Evolutionary conservation across 208 protist species (phyloP).

Genomic region (Phytomonas serpens): DNA sequence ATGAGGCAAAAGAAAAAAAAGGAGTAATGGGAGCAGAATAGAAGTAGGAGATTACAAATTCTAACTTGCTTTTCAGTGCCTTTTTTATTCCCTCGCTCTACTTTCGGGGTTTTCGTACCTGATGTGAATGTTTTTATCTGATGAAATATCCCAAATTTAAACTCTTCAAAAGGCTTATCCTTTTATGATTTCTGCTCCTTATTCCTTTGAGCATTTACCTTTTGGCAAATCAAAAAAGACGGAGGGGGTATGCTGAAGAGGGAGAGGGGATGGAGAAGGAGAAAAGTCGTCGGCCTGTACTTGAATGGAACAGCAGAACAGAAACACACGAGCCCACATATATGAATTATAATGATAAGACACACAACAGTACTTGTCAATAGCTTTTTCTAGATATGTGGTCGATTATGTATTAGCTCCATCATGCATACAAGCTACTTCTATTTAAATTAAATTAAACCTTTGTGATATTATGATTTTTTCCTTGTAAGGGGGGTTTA

Average conservation of each 20-base stretch:
- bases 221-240: not conserved
- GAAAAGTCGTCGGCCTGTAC: not conserved
- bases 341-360: not conserved
- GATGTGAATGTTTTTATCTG: not conserved
- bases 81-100: not conserved
- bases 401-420: not conserved
- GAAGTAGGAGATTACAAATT: not conserved
- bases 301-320: not conserved
- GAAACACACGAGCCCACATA: not conserved
- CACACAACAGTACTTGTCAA: not conserved
- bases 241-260: not conserved
- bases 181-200: not conserved
- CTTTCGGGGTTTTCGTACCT: not conserved
- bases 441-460: conserved; percentile 4
- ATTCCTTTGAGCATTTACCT: not conserved
- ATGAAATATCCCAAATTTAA: not conserved
- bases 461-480: not conserved
- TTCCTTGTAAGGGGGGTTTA: not conserved
- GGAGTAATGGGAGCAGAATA: not conserved
- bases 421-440: not conserved
- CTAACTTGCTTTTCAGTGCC: conserved; percentile 7
- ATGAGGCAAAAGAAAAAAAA: not conserved
- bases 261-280: not conserved
- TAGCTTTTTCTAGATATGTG: not conserved
- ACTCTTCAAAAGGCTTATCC: not conserved